Percentiles rank a stretch among this genome's conserved stretches.
Conservation (phyloP, 805 yeast genomes). For the Candida ortonii region DNA sequence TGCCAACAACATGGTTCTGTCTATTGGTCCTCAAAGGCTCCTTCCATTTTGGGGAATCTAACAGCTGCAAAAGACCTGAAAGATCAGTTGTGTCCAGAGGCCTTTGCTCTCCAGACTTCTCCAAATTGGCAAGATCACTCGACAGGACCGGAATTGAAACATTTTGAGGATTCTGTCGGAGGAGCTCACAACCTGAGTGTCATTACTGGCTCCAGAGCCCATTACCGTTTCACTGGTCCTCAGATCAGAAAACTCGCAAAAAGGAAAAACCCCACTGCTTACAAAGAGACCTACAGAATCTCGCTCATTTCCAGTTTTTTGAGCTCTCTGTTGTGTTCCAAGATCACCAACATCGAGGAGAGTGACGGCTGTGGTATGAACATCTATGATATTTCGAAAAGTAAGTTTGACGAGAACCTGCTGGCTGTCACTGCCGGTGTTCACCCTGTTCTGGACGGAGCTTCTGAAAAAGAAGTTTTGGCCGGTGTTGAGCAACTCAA, state of each 20-base stretch:
- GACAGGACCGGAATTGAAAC: conserved; percentile 64
- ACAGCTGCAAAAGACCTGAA: conserved; percentile 35
- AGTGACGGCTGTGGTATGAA: conserved; percentile 96
- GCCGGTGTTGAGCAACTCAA: conserved; percentile 41
- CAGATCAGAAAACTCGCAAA: conserved; percentile 75
- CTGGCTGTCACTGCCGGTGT: conserved; percentile 53
- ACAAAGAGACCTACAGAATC: conserved; percentile 56
- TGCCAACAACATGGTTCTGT: conserved; percentile 94
- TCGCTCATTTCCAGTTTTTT: conserved; percentile 77
- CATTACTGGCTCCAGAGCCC: conserved; percentile 83
- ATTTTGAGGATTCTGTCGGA: conserved; percentile 59
- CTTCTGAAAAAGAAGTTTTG: conserved; percentile 22
- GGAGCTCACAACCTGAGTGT: conserved; percentile 59
- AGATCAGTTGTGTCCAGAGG: conserved; percentile 45
- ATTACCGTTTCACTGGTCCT: conserved; percentile 88
- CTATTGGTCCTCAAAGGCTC: conserved; percentile 61
- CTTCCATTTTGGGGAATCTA: conserved; percentile 38
- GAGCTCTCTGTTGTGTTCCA: conserved; percentile 66
- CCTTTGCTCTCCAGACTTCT: conserved; percentile 61
- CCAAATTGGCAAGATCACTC: conserved; percentile 98
- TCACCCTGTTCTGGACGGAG: conserved; percentile 42
- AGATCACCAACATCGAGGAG: conserved; percentile 64
- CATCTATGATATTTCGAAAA: conserved; percentile 64
- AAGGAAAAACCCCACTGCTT: conserved; percentile 47
- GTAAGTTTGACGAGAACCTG: conserved; percentile 54